These are phyloP conservation scores for Meripilus lineatus DNA, from an alignment of 1,284 basidiomycete species.

Conservation along the genomic window DNA sequence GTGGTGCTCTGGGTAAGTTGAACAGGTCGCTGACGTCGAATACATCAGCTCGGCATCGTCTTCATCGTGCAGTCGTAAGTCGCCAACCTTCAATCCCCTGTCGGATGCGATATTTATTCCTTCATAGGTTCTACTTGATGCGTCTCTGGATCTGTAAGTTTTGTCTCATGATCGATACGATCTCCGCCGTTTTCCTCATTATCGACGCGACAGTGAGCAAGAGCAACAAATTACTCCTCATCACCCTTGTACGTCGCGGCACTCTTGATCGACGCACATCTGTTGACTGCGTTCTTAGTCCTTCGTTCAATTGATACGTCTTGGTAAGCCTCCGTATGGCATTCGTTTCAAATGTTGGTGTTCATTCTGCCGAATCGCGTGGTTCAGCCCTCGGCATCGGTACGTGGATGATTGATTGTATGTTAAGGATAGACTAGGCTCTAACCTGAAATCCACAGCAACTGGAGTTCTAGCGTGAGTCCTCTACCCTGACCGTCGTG, in stretches of 20 bases:
- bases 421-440: neutral
- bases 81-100: no score
- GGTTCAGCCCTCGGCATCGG: neutral
- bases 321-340: neutral
- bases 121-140: constrained; percentile 3
- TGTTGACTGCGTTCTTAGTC: no score
- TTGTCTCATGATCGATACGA: no score
- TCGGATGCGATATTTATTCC: neutral
- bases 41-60: no score
- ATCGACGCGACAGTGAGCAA: constrained; percentile 6
- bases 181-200: neutral
- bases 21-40: no score
- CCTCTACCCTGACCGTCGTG: no score
- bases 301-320: neutral
- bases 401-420: neutral
- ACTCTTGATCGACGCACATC: no score
- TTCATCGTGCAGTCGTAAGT: no score
- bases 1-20: no score
- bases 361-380: neutral
- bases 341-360: neutral
- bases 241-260: neutral
- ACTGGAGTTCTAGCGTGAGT: no score
- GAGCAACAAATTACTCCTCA: neutral
- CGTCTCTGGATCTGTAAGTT: constrained; percentile 5
- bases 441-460: neutral